Evolutionary conservation across 148 eudicot genomes (phyloP), one percentile per base, ranked within the genome.

Genomic region (Agrostemma githago): DNA sequence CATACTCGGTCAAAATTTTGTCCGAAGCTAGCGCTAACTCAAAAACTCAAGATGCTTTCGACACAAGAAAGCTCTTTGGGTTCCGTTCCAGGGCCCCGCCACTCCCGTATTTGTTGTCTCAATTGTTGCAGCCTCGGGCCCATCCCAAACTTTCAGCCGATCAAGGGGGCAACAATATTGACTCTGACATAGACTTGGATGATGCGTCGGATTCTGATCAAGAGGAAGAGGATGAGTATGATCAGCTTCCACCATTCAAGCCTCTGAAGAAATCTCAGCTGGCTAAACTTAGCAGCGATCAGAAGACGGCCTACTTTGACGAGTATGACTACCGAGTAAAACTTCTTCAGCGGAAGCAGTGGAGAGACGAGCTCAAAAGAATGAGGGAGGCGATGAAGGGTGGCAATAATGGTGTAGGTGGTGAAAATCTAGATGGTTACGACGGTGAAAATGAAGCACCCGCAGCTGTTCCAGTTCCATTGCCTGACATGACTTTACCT

Each of bases 401-500:
- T 34, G 91, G 93, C 15, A 87, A 86, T 63, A 83, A 63, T 68
- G 80, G 69, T 53, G 51, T 70, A 43, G 59, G 20, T 57, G 86
- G 81, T 66, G 76, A 76, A 57, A 66, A 41, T 43, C 91, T 83
- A 62, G 97, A 88, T 58, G 98, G 92, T 44, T 81, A 72, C 41
- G 96, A 94, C 56, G 84, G 58, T 73, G 92, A 79, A 59, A 83
- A 83, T 66, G 85, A 76, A 14, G 70, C 90, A 21, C 88, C 99
- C 6, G 92, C 96, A 59, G 89, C 93, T 5, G 90, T 92, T 20
- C 87, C 97, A 10, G 97, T 93, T 73, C 97, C 99, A 19, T 77
- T 92, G 73, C 99, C 99, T 2, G 99, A 95, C 84, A 95, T 92
- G 99, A 87, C 83, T 12, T 84, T 95, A 12, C 99, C 99, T 7